Conservation (phyloP, 2,329 filamentous ascomycete genomes). For the Tympanopsis confertula region DNA sequence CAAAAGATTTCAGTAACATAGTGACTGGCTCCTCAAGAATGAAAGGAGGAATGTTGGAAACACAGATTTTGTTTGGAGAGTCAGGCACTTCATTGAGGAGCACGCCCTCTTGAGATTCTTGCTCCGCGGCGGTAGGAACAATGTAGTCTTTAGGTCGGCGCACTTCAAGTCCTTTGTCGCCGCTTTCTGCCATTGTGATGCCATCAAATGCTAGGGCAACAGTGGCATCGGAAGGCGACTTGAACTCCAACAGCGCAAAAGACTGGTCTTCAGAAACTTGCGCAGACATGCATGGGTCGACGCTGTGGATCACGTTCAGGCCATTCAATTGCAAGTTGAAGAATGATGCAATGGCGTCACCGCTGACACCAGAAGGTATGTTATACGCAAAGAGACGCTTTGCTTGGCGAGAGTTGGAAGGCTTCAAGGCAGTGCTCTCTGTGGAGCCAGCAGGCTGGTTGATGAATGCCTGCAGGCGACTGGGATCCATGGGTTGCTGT, state of each 20-base stretch:
- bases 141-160: conserved; percentile 94
- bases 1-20: conserved; percentile 81
- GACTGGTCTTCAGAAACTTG: conserved; percentile 69
- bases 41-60: conserved; percentile 78
- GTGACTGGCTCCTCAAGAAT: conserved; percentile 83
- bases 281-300: conserved; percentile 74
- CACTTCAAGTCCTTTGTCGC: conserved; percentile 54
- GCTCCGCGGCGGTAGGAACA: conserved; percentile 68
- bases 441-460: conserved; percentile 66
- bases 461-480: conserved; percentile 89
- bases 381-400: conserved; percentile 86
- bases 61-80: conserved; percentile 89
- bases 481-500: conserved; percentile 90
- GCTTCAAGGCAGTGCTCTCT: conserved; percentile 72
- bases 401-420: conserved; percentile 83
- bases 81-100: conserved; percentile 76
- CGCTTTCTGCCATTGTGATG: conserved; percentile 59
- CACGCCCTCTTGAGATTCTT: conserved; percentile 62
- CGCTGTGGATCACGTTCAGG: conserved; percentile 76
- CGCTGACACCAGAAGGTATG: conserved; percentile 59
- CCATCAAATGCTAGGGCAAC: conserved; percentile 83
- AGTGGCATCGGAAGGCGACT: conserved; percentile 74
- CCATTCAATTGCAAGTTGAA: conserved; percentile 96
- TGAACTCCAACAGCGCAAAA: conserved; percentile 87
- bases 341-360: conserved; percentile 68